Percentiles rank a stretch among this genome's conserved stretches.
phyloP scores from a whole-genome alignment of 2,329 filamentous ascomycete genomes.

The Penicillium capsulatum region DNA sequence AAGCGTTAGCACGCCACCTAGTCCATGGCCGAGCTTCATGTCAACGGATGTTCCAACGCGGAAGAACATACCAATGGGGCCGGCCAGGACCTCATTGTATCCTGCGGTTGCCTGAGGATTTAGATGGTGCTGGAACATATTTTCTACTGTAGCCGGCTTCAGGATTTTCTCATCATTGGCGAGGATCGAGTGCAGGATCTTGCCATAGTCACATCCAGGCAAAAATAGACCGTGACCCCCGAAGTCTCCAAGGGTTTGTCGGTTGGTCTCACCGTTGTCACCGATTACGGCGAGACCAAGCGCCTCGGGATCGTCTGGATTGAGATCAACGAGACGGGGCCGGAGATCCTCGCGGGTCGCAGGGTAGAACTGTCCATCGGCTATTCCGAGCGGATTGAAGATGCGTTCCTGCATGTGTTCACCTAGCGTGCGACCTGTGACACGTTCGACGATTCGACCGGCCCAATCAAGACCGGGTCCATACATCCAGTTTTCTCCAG shows the following conservation, averaged over 20 bases:
- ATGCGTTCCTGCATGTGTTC: constrained; percentile 46
- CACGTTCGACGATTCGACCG: constrained; percentile 49
- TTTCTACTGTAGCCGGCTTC: constrained; percentile 21
- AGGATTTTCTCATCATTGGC: constrained; percentile 31
- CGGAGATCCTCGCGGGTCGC: constrained; percentile 36
- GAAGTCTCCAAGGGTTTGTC: constrained; percentile 31
- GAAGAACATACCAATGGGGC: constrained; percentile 37
- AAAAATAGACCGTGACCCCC: constrained; percentile 46
- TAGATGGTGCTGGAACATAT: constrained; percentile 31
- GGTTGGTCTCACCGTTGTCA: constrained; percentile 33
- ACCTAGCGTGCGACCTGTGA: constrained; percentile 44
- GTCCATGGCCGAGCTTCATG: constrained; percentile 38
- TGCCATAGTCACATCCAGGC: constrained; percentile 26
- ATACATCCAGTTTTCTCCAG: constrained; percentile 52
- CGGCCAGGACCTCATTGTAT: constrained; percentile 27
- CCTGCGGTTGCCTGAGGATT: constrained; percentile 22
- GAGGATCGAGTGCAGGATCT: constrained; percentile 29
- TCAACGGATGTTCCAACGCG: constrained; percentile 32
- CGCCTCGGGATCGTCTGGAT: constrained; percentile 37
- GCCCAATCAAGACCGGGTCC: constrained; percentile 52
- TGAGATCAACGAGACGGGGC: constrained; percentile 36
- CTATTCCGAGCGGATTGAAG: constrained; percentile 44
- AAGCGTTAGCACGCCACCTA: constrained; percentile 43
- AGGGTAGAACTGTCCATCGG: constrained; percentile 40
- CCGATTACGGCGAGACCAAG: constrained; percentile 37